These are phyloP conservation scores for Fraxinus albicans DNA, from an alignment of 305 asterid genomes.

Conservation along the genomic window DNA sequence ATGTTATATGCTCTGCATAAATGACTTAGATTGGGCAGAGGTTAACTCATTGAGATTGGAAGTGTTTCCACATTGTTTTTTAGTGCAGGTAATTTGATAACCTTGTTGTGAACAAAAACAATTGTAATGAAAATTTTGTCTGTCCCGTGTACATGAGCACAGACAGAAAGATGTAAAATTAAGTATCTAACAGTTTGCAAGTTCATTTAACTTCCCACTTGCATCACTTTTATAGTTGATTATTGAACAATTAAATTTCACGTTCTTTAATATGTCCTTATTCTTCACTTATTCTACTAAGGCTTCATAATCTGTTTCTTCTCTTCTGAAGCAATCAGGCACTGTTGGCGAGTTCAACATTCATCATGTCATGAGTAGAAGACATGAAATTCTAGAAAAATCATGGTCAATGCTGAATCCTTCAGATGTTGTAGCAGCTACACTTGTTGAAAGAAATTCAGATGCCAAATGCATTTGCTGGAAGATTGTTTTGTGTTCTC, in stretches of 20 bases:
- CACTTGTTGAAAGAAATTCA: constrained; percentile 56
- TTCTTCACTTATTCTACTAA: constrained; percentile 15
- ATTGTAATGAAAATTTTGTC: neutral
- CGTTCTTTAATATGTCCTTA: constrained; percentile 11
- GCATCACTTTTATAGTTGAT: neutral
- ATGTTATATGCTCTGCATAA: neutral
- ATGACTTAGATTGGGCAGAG: neutral
- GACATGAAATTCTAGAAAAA: constrained; percentile 60
- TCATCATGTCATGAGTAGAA: constrained; percentile 58
- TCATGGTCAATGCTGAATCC: constrained; percentile 79
- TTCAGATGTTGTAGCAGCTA: constrained; percentile 68
- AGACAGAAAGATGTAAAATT: neutral
- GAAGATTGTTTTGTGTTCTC: constrained; percentile 72
- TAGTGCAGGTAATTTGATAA: neutral
- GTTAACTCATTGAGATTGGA: neutral
- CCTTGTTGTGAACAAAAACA: neutral
- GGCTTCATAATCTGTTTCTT: constrained; percentile 6
- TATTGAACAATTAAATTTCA: neutral
- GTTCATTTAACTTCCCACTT: neutral
- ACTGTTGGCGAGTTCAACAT: constrained; percentile 48
- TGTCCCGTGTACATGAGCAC: neutral
- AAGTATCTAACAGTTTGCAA: neutral
- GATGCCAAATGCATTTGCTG: constrained; percentile 84
- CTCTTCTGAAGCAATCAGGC: constrained; percentile 50
- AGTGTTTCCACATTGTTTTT: neutral